Conservation (phyloP, 2,329 filamentous ascomycete genomes). For the Penicillium frequentans region DNA sequence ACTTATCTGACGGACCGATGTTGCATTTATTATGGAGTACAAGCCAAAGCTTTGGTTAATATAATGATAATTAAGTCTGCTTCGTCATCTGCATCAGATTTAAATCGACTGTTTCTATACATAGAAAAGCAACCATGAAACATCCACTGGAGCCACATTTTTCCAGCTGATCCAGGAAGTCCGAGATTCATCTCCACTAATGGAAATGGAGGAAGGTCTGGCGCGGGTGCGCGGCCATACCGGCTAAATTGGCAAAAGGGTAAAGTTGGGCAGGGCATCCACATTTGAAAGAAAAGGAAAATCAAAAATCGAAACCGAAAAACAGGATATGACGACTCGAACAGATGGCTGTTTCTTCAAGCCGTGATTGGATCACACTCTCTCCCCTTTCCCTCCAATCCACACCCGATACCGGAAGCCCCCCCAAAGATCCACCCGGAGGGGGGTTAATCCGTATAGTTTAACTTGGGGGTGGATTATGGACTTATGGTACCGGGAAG, state of each 20-base stretch:
- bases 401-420: conserved; percentile 21
- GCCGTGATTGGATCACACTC: neutral
- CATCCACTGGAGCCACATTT: conserved; percentile 8
- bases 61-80: neutral
- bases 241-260: conserved; percentile 16
- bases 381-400: neutral
- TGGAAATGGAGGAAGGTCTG: conserved; percentile 1
- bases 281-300: neutral
- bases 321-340: neutral
- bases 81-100: neutral
- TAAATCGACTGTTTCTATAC: conserved; percentile 6
- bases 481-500: neutral
- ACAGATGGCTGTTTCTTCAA: neutral
- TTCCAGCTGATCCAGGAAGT: neutral
- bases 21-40: neutral
- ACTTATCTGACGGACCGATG: conserved; percentile 1
- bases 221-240: neutral
- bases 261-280: conserved; percentile 5
- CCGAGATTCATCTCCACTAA: neutral
- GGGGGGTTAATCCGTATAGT: conserved; percentile 6
- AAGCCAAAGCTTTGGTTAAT: neutral
- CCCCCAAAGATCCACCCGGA: neutral
- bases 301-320: neutral
- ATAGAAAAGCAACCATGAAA: conserved; percentile 9
- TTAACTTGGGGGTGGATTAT: conserved; percentile 1